Conservation (phyloP, 352 stramenopile species). For the Globisporangium canariense region DNA sequence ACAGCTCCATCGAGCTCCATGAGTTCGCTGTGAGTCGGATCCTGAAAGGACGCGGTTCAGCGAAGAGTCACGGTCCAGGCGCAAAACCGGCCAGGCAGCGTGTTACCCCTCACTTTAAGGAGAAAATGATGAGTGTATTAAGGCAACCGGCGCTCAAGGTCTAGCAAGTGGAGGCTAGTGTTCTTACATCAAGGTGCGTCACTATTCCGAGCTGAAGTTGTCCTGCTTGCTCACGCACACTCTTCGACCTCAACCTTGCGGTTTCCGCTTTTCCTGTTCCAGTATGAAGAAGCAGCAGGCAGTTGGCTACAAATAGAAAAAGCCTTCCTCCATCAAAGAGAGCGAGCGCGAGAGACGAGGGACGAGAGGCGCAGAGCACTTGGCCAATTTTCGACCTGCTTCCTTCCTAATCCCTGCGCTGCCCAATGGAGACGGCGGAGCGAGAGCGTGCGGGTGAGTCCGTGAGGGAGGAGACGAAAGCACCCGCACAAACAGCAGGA, state of each 20-base stretch:
- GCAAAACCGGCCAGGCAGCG: background rate
- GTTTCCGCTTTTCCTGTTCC: background rate
- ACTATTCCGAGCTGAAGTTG: constrained; percentile 1
- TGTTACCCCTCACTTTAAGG: constrained; percentile 14
- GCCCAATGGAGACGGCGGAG: constrained; percentile 1
- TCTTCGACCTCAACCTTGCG: background rate
- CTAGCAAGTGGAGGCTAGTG: no score
- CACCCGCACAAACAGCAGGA: background rate
- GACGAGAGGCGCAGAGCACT: background rate
- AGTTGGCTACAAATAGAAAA: background rate
- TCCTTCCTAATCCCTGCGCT: background rate
- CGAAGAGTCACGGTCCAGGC: background rate
- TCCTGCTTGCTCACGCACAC: no score
- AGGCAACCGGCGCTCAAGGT: no score
- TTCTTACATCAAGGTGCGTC: background rate
- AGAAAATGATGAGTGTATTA: background rate
- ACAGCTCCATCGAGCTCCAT: background rate
- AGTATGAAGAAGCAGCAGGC: background rate
- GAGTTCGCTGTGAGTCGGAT: background rate
- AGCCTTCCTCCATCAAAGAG: background rate
- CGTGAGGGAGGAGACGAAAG: background rate
- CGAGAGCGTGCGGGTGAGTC: background rate
- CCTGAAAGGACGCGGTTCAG: constrained; percentile 15
- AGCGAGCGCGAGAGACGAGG: background rate
- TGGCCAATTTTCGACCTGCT: background rate